Conservation (phyloP, 768 basidiomycete species). For the Multifurca ochricompacta region DNA sequence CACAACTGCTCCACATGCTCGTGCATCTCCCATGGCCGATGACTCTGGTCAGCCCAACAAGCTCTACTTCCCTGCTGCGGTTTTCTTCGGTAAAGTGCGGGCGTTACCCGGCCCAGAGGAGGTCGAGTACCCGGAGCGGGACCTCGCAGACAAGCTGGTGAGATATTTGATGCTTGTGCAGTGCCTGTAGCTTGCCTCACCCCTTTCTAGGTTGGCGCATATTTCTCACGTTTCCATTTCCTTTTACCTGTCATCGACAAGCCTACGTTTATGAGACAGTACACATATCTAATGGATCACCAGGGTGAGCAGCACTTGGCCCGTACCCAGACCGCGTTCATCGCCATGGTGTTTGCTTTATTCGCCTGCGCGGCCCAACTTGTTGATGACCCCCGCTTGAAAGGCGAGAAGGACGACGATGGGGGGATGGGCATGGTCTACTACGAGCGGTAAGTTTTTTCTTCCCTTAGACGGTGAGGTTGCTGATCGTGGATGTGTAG, state of each 20-base stretch:
- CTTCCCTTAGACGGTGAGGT: neutral
- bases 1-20: constrained; percentile 65
- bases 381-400: constrained; percentile 64
- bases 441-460: constrained; percentile 65
- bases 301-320: constrained; percentile 43
- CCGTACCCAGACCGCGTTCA: constrained; percentile 63
- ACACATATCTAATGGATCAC: constrained; percentile 67
- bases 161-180: constrained; percentile 26
- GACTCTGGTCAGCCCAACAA: constrained; percentile 78
- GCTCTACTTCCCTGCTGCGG: constrained; percentile 79
- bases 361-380: constrained; percentile 84
- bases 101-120: constrained; percentile 79
- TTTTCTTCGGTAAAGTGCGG: constrained; percentile 80
- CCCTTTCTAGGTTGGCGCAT: constrained; percentile 63
- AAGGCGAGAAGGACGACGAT: constrained; percentile 53
- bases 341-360: constrained; percentile 77
- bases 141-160: constrained; percentile 82
- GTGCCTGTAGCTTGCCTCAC: constrained; percentile 23
- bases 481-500: constrained; percentile 33
- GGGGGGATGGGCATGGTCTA: constrained; percentile 87
- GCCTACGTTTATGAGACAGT: constrained; percentile 68
- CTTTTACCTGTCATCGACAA: constrained; percentile 84
- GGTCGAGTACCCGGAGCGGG: constrained; percentile 79
- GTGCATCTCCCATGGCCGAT: constrained; percentile 78
- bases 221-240: constrained; percentile 83